phyloP scores from a whole-genome alignment of 2,329 filamentous ascomycete species.

The Talaromyces amestolkiae region DNA sequence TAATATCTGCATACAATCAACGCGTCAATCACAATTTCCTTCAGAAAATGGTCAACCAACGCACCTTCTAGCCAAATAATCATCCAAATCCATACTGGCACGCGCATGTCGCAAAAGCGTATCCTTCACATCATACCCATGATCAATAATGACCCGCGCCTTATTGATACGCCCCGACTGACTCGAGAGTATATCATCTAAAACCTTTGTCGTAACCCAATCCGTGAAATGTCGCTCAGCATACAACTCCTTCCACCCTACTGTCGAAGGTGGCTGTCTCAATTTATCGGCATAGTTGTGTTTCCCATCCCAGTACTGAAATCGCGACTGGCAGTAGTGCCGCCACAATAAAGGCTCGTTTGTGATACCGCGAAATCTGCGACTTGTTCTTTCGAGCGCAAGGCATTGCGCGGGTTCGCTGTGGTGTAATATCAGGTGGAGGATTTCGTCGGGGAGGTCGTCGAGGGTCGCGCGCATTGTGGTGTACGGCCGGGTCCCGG shows the following conservation, averaged over 20 bases:
- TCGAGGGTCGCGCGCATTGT: slow-evolving; percentile 13
- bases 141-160: slow-evolving; percentile 66
- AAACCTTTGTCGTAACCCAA: slow-evolving; percentile 49
- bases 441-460: slow-evolving; percentile 74
- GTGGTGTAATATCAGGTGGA: slow-evolving; percentile 72
- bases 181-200: slow-evolving; percentile 69
- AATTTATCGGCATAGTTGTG: slow-evolving; percentile 63
- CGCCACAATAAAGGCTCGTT: slow-evolving; percentile 78
- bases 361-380: slow-evolving; percentile 62
- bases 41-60: background rate
- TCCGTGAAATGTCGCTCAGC: slow-evolving; percentile 56
- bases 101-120: slow-evolving; percentile 67
- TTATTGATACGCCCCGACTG: slow-evolving; percentile 68
- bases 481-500: slow-evolving; percentile 1
- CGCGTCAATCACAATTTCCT: background rate
- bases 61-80: slow-evolving; percentile 71
- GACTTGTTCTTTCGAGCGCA: slow-evolving; percentile 59
- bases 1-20: slow-evolving; percentile 60
- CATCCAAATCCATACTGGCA: slow-evolving; percentile 59
- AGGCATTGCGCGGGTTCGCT: slow-evolving; percentile 52
- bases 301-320: slow-evolving; percentile 70
- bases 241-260: slow-evolving; percentile 74
- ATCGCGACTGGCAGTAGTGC: slow-evolving; percentile 66
- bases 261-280: slow-evolving; percentile 50
- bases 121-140: slow-evolving; percentile 88